Conservation (phyloP, 1,284 basidiomycete genomes). For the Pseudozyma sp. region DNA sequence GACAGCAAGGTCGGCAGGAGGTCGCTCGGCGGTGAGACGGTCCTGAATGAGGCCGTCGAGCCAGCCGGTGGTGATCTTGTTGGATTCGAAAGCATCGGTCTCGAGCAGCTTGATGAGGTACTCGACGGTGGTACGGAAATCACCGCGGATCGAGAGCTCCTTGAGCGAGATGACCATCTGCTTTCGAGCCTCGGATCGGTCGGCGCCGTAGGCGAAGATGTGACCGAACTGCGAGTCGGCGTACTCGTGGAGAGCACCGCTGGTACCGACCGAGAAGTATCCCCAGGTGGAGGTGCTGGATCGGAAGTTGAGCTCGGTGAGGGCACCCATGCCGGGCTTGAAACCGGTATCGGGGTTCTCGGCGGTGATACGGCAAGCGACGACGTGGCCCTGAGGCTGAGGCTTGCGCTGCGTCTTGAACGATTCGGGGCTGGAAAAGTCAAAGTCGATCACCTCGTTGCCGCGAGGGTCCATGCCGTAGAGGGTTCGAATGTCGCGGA, state of each 20-base stretch:
- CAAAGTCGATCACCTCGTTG: slow-evolving; percentile 80
- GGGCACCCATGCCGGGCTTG: slow-evolving; percentile 95
- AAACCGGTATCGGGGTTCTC: slow-evolving; percentile 99
- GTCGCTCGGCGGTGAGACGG: slow-evolving; percentile 95
- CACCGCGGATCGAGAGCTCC: slow-evolving; percentile 97
- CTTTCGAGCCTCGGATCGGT: slow-evolving; percentile 93
- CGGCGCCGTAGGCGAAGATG: slow-evolving; percentile 98
- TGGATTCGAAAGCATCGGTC: slow-evolving; percentile 94
- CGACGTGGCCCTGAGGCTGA: slow-evolving; percentile 95
- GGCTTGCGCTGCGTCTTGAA: slow-evolving; percentile 92
- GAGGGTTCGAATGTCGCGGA: slow-evolving; percentile 93
- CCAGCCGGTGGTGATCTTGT: slow-evolving; percentile 99
- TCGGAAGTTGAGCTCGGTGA: slow-evolving; percentile 99
- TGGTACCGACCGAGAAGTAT: slow-evolving; percentile 93
- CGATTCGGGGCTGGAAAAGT: slow-evolving; percentile 80
- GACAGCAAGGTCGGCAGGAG: slow-evolving; percentile 90
- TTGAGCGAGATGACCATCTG: slow-evolving; percentile 99
- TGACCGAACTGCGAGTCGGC: slow-evolving; percentile 86
- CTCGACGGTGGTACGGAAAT: slow-evolving; percentile 98
- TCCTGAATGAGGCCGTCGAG: slow-evolving; percentile 94
- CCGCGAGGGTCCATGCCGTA: slow-evolving; percentile 76
- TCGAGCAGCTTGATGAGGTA: slow-evolving; percentile 93
- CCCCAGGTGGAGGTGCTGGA: slow-evolving; percentile 92
- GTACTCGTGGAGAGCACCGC: slow-evolving; percentile 97
- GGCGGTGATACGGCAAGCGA: slow-evolving; percentile 98